phyloP scores from a whole-genome alignment of 177 flowering plant genomes.

The Tripterygium wilfordii region DNA sequence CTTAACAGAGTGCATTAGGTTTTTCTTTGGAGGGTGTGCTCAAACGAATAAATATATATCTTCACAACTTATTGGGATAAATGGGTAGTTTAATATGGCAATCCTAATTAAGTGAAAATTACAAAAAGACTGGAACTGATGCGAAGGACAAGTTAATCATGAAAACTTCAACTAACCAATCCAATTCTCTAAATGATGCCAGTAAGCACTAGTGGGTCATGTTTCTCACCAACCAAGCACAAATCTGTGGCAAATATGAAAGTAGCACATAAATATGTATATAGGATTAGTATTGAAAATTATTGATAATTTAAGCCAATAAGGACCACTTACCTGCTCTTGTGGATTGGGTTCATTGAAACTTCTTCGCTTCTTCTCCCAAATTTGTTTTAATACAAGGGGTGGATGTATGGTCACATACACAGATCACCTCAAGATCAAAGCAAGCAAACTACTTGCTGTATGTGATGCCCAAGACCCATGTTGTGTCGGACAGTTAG shows the following conservation, averaged over 20 bases:
- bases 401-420: slow-evolving; percentile 1
- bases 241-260: slow-evolving; percentile 2
- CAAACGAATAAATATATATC: too few relatives aligned
- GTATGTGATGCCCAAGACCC: too few relatives aligned
- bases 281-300: slow-evolving; percentile 3
- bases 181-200: neutral
- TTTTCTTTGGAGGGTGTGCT: too few relatives aligned
- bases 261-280: neutral
- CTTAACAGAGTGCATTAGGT: too few relatives aligned
- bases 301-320: too few relatives aligned
- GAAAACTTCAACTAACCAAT: too few relatives aligned
- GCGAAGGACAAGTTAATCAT: neutral
- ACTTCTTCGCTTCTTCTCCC: neutral
- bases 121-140: neutral
- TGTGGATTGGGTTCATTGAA: neutral
- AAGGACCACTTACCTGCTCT: slow-evolving; percentile 7
- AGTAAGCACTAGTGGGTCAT: slow-evolving; percentile 8
- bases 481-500: too few relatives aligned
- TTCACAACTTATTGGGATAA: too few relatives aligned
- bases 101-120: too few relatives aligned
- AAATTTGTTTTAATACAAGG: neutral
- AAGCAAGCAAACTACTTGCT: too few relatives aligned
- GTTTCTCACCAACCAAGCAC: slow-evolving; percentile 22
- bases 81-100: too few relatives aligned
- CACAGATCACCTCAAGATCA: too few relatives aligned